A percentile compares a stretch with the other conserved stretches of the same genome.
phyloP scores from a whole-genome alignment of 441 rosid genomes.

The Metrosideros polymorpha region DNA sequence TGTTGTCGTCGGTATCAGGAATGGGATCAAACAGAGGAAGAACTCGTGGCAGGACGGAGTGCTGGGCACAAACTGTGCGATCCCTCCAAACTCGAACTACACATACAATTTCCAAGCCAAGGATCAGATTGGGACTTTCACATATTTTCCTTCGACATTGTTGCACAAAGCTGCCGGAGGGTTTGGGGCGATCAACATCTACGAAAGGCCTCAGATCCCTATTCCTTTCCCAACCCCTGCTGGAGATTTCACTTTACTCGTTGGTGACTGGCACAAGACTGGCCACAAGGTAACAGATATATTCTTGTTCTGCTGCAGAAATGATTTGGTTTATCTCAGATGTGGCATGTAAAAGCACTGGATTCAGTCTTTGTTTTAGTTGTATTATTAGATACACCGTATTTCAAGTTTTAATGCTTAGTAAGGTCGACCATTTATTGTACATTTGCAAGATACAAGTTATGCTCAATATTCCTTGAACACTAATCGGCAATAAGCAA shows the following conservation, averaged over 20 bases:
- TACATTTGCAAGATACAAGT: background rate
- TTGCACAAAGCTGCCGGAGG: conserved; percentile 73
- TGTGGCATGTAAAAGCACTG: background rate
- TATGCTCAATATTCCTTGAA: background rate
- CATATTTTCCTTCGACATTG: conserved; percentile 54
- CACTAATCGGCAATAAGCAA: background rate
- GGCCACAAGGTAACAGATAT: conserved; percentile 31
- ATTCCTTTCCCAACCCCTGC: conserved; percentile 50
- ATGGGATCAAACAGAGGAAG: conserved; percentile 61
- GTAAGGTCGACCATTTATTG: background rate
- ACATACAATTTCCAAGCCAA: conserved; percentile 69
- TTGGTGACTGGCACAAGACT: conserved; percentile 51
- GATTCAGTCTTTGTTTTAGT: background rate
- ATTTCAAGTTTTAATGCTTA: background rate
- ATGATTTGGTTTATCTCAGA: background rate
- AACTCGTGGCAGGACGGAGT: conserved; percentile 88
- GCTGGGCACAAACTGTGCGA: conserved; percentile 73
- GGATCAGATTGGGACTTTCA: conserved; percentile 66
- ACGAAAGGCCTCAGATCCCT: conserved; percentile 42
- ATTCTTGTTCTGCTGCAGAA: background rate
- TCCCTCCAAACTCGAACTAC: conserved; percentile 56
- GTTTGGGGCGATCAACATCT: conserved; percentile 50
- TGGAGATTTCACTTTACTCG: conserved; percentile 47
- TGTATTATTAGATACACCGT: background rate
- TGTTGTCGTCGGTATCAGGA: conserved; percentile 22